Percentiles rank a stretch among this genome's conserved stretches.
phyloP scores from a whole-genome alignment of 2,329 filamentous ascomycete species.

The Phyllosticta ampelicida region DNA sequence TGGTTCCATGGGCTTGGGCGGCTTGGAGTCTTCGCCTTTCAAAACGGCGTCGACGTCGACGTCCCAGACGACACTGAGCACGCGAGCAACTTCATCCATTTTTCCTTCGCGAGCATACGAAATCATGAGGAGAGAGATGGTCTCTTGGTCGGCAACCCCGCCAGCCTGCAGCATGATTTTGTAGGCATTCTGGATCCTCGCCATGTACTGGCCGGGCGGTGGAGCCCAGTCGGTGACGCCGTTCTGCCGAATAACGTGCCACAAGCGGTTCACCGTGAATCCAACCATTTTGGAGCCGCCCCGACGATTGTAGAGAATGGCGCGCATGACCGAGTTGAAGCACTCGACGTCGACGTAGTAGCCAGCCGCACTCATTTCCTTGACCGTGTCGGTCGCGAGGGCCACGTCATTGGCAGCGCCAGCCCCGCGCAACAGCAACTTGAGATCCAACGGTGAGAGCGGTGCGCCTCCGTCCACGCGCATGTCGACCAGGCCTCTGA shows the following conservation, averaged over 20 bases:
- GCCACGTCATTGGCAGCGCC: constrained; percentile 35
- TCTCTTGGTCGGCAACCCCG: constrained; percentile 39
- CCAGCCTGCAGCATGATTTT: constrained; percentile 37
- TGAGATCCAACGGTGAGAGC: constrained; percentile 40
- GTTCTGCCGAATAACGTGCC: not conserved
- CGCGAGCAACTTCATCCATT: constrained; percentile 33
- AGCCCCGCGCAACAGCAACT: constrained; percentile 42
- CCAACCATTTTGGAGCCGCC: not conserved
- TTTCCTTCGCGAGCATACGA: constrained; percentile 44
- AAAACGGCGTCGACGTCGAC: constrained; percentile 38
- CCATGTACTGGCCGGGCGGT: constrained; percentile 20
- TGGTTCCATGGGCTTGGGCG: constrained; percentile 30
- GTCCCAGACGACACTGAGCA: constrained; percentile 45
- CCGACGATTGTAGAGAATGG: constrained; percentile 32
- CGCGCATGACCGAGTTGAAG: constrained; percentile 46
- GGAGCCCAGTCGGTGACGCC: constrained; percentile 14
- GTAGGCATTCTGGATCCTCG: constrained; percentile 29
- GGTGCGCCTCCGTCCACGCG: constrained; percentile 26
- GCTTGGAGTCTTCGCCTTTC: constrained; percentile 17
- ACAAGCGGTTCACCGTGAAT: not conserved
- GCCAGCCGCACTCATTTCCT: constrained; percentile 28
- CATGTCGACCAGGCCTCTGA: constrained; percentile 28
- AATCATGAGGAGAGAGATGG: constrained; percentile 43
- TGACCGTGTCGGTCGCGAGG: constrained; percentile 39
- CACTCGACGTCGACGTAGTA: constrained; percentile 38